Evolutionary conservation across 2,329 filamentous ascomycete species (phyloP).

Genomic region (Gaeumannomyces sp.): DNA sequence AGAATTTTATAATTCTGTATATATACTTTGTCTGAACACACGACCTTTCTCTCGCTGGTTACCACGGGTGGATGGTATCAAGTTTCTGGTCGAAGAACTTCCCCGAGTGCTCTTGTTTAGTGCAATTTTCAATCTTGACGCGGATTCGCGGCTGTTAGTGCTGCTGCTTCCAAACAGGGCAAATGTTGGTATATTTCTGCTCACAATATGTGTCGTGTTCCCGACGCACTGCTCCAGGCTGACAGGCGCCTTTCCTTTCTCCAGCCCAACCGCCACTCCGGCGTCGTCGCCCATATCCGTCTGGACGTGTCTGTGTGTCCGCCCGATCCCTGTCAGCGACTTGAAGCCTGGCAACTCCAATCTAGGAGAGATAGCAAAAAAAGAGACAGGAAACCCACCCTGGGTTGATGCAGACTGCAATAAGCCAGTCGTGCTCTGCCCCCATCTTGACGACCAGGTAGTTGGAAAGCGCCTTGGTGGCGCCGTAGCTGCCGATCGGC

Average conservation of each 20-base stretch:
- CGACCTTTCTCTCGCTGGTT: neutral
- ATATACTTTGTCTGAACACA: too few relatives aligned
- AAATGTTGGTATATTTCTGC: neutral
- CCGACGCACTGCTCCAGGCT: neutral
- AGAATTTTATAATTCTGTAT: too few relatives aligned
- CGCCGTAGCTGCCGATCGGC: slow-evolving; percentile 19
- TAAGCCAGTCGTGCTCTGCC: slow-evolving; percentile 15
- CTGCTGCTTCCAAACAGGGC: neutral
- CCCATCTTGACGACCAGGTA: slow-evolving; percentile 20
- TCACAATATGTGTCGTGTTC: slow-evolving; percentile 1
- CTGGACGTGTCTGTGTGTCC: neutral
- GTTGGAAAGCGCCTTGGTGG: slow-evolving; percentile 23
- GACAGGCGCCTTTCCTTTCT: neutral
- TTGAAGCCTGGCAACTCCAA: too few relatives aligned
- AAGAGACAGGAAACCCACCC: slow-evolving; percentile 17
- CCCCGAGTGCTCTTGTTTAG: neutral
- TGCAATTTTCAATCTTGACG: slow-evolving; percentile 1
- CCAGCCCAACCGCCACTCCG: neutral
- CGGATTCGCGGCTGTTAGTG: too few relatives aligned
- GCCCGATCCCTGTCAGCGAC: neutral
- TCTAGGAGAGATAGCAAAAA: too few relatives aligned
- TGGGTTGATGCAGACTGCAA: slow-evolving; percentile 22
- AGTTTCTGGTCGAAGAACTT: neutral
- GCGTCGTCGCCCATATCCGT: slow-evolving; percentile 4
- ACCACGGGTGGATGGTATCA: slow-evolving; percentile 12